Base-by-base conservation (phyloP, 2,329 filamentous ascomycete species). In the Penicillium janthinellum region DNA sequence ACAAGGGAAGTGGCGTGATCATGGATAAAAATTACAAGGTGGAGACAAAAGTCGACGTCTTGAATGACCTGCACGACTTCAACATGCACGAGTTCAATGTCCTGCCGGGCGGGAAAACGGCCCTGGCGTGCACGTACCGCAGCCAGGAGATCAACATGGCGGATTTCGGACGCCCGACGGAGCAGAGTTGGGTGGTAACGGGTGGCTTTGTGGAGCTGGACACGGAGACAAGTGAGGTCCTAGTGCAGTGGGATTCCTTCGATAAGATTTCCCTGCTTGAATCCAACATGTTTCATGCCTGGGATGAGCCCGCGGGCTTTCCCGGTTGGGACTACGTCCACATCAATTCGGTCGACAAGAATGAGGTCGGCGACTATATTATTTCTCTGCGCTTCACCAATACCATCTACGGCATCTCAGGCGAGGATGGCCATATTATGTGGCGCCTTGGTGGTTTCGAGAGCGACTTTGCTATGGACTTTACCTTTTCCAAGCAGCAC, bases 1-100 rank as follows among this genome's bases (percentile, higher is more conserved):
- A 78, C 31, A 77, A 79, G 57, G 82, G 82, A 4, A 75, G 78
- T 63, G 81, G 79, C 39, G 73, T 82, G 38, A 79, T 83, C 58
- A 73, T 83, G 73, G 76, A 83, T 64, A 73, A 78, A 41, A 72
- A 77, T 55, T 83, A 83, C 60, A 70, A 78, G 37, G 68, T 78
- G 17, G 76, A 79, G 49, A 73, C 76, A 58, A 77, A 75, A 39
- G 74, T 82, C 11, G 67, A 66, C 15, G 67, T 71, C 3, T 58
- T 64, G 20, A 71, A 68, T 25, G 67, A 73, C 25, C 57, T 75
- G 1, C 56, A 59, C 35, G 63, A 66, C 14, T 73, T 77, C 50
- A 77, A 79, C 54, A 77, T 78, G 71, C 77, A 79, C 61, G 77
- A 79, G 42, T 77, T 78, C 62, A 75, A 74, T 42, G 62, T 79